Evolutionary conservation across 805 yeast genomes (phyloP).

Genomic region (Hanseniaspora guilliermondii): DNA sequence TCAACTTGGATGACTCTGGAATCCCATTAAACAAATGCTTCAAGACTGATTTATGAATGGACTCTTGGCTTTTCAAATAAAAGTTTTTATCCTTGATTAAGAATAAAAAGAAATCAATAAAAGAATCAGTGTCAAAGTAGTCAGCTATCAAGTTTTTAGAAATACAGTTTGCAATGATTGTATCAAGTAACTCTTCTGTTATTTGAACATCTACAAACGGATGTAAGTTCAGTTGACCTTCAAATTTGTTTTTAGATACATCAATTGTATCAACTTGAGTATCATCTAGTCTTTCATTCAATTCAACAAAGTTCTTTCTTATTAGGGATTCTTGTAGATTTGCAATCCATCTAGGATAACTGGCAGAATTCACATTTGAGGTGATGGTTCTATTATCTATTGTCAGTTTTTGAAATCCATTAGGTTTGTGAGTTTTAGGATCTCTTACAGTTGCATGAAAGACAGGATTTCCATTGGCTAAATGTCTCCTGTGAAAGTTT

Average conservation of each 20-base stretch:
- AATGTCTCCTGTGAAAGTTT: not conserved
- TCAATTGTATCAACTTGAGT: not conserved
- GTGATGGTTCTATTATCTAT: not conserved
- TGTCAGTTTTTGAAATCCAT: not conserved
- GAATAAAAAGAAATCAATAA: not conserved
- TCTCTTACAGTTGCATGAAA: slow-evolving; percentile 2
- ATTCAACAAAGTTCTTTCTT: not conserved
- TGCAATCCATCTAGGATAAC: slow-evolving; percentile 4
- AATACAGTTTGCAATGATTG: not conserved
- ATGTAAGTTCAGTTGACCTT: not conserved
- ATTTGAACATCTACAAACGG: not conserved
- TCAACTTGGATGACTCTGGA: slow-evolving; percentile 1
- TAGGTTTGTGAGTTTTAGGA: not conserved
- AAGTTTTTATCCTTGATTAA: not conserved
- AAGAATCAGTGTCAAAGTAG: not conserved
- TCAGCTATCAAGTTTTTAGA: not conserved
- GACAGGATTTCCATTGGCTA: not conserved
- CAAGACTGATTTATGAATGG: not conserved
- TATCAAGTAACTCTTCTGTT: not conserved
- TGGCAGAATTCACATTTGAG: not conserved
- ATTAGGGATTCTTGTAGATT: not conserved
- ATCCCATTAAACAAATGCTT: slow-evolving; percentile 1
- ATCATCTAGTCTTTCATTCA: not conserved
- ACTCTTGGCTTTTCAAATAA: not conserved
- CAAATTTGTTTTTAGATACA: not conserved